Conservation (phyloP, 2,329 filamentous ascomycete genomes). For the Aciculosporium take region DNA sequence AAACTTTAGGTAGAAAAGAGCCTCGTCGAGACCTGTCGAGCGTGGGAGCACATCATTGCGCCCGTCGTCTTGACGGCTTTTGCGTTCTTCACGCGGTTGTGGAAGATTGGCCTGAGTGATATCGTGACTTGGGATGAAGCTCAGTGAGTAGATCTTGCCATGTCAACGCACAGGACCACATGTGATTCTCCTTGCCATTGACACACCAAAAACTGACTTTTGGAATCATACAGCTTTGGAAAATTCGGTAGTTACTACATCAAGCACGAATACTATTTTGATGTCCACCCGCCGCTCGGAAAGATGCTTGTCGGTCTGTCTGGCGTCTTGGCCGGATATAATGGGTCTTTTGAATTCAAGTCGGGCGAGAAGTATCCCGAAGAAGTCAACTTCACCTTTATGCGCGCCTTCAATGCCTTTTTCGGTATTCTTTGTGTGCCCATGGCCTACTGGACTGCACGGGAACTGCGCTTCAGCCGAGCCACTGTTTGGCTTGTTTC, state of each 20-base stretch:
- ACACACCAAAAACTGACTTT: conserved; percentile 10
- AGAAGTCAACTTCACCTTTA: conserved; percentile 93
- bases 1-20: conserved; percentile 27
- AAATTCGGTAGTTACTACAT: conserved; percentile 99
- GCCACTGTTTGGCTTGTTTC: conserved; percentile 90
- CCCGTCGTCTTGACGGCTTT: conserved; percentile 46
- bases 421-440: conserved; percentile 90
- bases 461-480: conserved; percentile 73
- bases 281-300: conserved; percentile 80
- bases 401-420: conserved; percentile 92
- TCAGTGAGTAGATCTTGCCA: conserved; percentile 32
- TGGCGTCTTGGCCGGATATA: conserved; percentile 92
- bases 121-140: conserved; percentile 57
- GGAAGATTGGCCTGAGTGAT: conserved; percentile 53
- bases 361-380: conserved; percentile 90
- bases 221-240: conserved; percentile 48
- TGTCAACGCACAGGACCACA: not conserved
- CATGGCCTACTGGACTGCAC: conserved; percentile 87
- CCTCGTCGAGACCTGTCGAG: conserved; percentile 45
- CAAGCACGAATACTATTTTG: conserved; percentile 97
- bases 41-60: conserved; percentile 49
- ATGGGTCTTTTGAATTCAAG: conserved; percentile 98
- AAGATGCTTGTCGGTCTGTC: conserved; percentile 98
- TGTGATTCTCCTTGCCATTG: not conserved
- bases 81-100: conserved; percentile 52